Percentiles rank a stretch among this genome's conserved stretches.
These are phyloP conservation scores for Venturia oleaginea DNA, from an alignment of 2,329 filamentous ascomycete genomes.

Conservation along the genomic window DNA sequence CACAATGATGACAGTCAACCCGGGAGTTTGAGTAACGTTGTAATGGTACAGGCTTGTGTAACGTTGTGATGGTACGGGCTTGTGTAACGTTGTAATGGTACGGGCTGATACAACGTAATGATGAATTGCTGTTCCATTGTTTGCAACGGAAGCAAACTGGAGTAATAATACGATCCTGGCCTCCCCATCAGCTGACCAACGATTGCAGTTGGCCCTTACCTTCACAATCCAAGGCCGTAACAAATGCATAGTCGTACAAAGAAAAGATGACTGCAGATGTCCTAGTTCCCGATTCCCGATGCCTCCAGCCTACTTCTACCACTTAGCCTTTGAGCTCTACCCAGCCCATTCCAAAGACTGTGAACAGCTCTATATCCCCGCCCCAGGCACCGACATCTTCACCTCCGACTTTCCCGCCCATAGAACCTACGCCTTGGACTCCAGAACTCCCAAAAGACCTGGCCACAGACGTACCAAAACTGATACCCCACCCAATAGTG, in stretches of 20 bases:
- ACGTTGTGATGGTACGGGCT: too few species aligned
- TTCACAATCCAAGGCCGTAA: not conserved
- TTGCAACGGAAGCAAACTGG: too few species aligned
- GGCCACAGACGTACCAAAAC: conserved; percentile 2
- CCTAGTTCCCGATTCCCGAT: conserved; percentile 2
- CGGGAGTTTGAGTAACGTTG: too few species aligned
- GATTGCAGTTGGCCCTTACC: too few species aligned
- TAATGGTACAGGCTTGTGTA: too few species aligned
- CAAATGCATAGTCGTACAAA: too few species aligned
- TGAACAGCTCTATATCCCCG: conserved; percentile 27
- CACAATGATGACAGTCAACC: too few species aligned
- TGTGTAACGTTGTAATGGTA: too few species aligned
- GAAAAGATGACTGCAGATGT: conserved; percentile 2
- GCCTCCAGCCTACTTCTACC: conserved; percentile 51
- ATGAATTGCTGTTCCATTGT: too few species aligned
- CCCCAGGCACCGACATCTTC: conserved; percentile 38
- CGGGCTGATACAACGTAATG: too few species aligned
- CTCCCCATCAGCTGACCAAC: too few species aligned
- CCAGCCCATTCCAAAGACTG: conserved; percentile 18
- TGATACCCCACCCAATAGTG: not conserved
- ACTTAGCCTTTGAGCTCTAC: conserved; percentile 52
- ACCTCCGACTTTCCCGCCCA: conserved; percentile 34
- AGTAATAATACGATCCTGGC: too few species aligned
- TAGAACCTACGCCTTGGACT: conserved; percentile 29
- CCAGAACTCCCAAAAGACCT: conserved; percentile 12